Evolutionary conservation across 2,329 filamentous ascomycete genomes (phyloP).

Genomic region (Scedosporium aurantiacum): DNA sequence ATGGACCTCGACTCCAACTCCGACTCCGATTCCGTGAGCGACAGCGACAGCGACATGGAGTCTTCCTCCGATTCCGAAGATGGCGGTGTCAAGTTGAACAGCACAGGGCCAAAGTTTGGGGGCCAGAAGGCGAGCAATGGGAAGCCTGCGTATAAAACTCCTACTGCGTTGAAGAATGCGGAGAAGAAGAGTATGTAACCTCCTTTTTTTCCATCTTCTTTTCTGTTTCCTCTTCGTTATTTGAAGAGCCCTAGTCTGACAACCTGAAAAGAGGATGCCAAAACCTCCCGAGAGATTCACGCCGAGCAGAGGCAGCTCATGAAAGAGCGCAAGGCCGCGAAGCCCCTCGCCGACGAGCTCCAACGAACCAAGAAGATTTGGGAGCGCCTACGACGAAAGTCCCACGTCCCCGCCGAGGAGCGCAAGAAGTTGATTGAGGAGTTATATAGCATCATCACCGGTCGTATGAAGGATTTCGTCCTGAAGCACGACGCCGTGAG

Average conservation of each 20-base stretch:
- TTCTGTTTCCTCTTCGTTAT: background rate
- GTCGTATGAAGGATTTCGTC: conserved; percentile 86
- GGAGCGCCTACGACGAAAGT: conserved; percentile 88
- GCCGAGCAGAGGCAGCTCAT: conserved; percentile 83
- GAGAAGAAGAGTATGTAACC: too few relatives aligned
- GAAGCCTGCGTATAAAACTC: conserved; percentile 4
- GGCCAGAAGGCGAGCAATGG: conserved; percentile 17
- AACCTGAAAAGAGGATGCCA: conserved; percentile 25
- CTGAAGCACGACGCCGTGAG: conserved; percentile 98
- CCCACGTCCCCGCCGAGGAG: conserved; percentile 83
- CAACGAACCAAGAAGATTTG: conserved; percentile 90
- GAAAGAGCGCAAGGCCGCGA: conserved; percentile 80
- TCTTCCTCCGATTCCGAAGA: conserved; percentile 41
- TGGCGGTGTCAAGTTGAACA: conserved; percentile 37
- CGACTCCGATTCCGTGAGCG: conserved; percentile 17
- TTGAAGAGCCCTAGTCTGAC: background rate
- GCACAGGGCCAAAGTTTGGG: conserved; percentile 8
- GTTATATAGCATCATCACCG: conserved; percentile 83
- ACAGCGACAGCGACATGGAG: conserved; percentile 24
- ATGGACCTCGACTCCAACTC: conserved; percentile 15
- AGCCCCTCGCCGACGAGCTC: conserved; percentile 85
- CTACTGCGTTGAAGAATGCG: too few relatives aligned
- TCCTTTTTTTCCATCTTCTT: background rate
- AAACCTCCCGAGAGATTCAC: conserved; percentile 75
- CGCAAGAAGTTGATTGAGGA: conserved; percentile 78